phyloP scores from a whole-genome alignment of 345 rosid species.

The Brassica juncea region DNA sequence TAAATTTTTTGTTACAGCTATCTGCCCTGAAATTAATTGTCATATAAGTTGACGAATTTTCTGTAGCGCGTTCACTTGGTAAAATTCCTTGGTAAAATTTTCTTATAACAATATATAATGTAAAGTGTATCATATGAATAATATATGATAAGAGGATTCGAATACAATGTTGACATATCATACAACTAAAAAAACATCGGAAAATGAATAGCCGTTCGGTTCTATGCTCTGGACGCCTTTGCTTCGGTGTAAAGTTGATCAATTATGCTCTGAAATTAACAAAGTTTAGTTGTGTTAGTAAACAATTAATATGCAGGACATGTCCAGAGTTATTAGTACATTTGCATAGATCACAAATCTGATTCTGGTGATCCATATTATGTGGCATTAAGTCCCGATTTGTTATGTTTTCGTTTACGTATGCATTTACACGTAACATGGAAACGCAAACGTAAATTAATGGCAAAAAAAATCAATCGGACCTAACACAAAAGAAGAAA shows the following conservation, averaged over 20 bases:
- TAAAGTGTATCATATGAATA: slow-evolving; percentile 16
- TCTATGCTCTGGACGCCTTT: slow-evolving; percentile 57
- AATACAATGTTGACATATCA: slow-evolving; percentile 15
- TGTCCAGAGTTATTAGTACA: neutral
- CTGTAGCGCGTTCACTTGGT: too few species aligned
- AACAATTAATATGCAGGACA: slow-evolving; percentile 8
- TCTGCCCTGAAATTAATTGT: too few species aligned
- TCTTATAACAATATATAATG: neutral
- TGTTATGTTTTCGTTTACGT: neutral
- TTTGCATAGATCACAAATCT: neutral
- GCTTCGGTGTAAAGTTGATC: slow-evolving; percentile 77
- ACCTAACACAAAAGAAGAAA: slow-evolving; percentile 1
- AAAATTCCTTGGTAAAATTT: too few species aligned
- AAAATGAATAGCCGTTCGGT: slow-evolving; percentile 21
- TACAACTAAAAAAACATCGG: slow-evolving; percentile 11
- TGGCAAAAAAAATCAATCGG: neutral
- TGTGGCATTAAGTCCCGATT: neutral
- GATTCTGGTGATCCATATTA: neutral
- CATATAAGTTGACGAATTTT: too few species aligned
- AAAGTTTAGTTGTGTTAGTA: neutral
- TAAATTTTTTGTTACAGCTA: too few species aligned
- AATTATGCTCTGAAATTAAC: slow-evolving; percentile 49
- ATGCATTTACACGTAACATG: neutral
- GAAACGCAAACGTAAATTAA: neutral
- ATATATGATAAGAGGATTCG: slow-evolving; percentile 1